phyloP scores from a whole-genome alignment of 2,329 filamentous ascomycete species.

The Arthroderma uncinatum region DNA sequence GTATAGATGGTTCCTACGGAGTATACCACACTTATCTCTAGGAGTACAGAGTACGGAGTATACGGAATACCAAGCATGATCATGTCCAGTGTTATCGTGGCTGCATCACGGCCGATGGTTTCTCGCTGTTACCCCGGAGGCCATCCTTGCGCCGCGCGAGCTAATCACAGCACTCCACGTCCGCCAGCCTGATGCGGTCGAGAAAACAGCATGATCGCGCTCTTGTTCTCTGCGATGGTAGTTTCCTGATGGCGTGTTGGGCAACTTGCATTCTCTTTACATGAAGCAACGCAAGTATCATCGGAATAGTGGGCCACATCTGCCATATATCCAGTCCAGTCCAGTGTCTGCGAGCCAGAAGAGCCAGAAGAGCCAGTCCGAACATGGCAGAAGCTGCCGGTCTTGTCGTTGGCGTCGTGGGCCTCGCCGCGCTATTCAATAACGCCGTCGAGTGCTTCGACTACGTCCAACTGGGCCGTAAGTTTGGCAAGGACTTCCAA shows the following conservation, averaged over 20 bases:
- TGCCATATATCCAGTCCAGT: neutral
- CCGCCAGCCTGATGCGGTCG: neutral
- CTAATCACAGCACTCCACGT: constrained; percentile 1
- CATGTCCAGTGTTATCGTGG: neutral
- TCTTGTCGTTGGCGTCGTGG: too few species aligned
- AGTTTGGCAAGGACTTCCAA: too few species aligned
- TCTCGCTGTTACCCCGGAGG: neutral
- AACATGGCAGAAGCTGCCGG: neutral
- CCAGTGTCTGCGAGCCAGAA: neutral
- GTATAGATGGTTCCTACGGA: too few species aligned
- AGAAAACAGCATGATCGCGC: neutral
- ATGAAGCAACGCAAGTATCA: neutral
- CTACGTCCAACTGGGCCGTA: too few species aligned
- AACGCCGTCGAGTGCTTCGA: too few species aligned
- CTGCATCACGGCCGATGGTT: neutral
- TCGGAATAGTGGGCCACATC: neutral
- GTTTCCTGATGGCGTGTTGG: too few species aligned
- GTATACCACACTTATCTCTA: too few species aligned
- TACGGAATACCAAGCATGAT: neutral
- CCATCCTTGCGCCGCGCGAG: too few species aligned
- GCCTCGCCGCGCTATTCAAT: too few species aligned
- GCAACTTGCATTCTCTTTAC: neutral
- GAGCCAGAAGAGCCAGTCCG: neutral
- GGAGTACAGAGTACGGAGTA: too few species aligned
- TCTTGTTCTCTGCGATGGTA: neutral